A percentile compares a stretch with the other conserved stretches of the same genome.
Conservation (phyloP, 2,329 filamentous ascomycete species). For the Thielaviopsis ethacetica region DNA sequence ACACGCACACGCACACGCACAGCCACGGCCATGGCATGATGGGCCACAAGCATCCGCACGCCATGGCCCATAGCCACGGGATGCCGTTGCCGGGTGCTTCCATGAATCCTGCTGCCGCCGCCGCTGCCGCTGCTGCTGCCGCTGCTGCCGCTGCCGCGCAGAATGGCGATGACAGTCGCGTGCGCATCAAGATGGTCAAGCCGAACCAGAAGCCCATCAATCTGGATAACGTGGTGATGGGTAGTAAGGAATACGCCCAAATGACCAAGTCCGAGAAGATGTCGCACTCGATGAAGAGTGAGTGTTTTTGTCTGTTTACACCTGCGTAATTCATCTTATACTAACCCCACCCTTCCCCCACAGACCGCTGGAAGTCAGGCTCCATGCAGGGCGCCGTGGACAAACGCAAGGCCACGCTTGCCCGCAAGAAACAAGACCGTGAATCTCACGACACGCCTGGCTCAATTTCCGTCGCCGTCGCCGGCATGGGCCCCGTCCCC, state of each 20-base stretch:
- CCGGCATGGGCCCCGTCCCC: background rate
- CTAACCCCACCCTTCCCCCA: slow-evolving; percentile 15
- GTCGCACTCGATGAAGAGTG: slow-evolving; percentile 49
- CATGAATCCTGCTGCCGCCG: background rate
- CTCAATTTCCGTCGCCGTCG: background rate
- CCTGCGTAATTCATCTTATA: background rate
- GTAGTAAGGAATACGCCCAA: slow-evolving; percentile 36
- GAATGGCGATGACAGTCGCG: background rate
- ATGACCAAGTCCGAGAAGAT: slow-evolving; percentile 53
- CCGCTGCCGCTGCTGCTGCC: background rate
- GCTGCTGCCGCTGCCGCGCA: background rate
- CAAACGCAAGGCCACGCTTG: slow-evolving; percentile 43
- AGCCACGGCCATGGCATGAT: background rate
- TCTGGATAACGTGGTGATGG: slow-evolving; percentile 11
- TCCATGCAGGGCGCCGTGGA: slow-evolving; percentile 44
- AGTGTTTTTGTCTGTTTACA: slow-evolving; percentile 15
- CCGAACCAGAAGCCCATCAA: slow-evolving; percentile 10
- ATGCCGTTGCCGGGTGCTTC: background rate
- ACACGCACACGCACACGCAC: background rate
- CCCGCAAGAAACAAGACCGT: slow-evolving; percentile 38
- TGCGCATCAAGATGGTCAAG: slow-evolving; percentile 12
- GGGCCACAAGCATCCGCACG: background rate
- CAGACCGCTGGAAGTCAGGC: slow-evolving; percentile 43
- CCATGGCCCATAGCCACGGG: background rate
- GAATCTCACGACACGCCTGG: slow-evolving; percentile 17